phyloP scores from a whole-genome alignment of 768 basidiomycete species.

The Lactarius sp. region DNA sequence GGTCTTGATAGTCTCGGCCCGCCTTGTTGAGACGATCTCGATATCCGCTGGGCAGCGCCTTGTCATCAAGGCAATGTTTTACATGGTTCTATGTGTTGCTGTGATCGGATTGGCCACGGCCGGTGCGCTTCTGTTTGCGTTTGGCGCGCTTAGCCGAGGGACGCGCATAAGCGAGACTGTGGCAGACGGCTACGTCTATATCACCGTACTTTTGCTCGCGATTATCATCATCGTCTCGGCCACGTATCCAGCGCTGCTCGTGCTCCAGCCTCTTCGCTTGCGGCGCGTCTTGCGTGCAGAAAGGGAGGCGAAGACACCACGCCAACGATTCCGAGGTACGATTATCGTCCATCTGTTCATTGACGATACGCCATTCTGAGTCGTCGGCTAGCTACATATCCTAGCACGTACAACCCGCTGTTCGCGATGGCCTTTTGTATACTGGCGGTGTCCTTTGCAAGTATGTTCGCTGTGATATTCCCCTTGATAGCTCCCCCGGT shows the following conservation, averaged over 20 bases:
- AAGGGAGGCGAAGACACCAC: slow-evolving; percentile 61
- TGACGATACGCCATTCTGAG: background rate
- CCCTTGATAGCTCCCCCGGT: slow-evolving; percentile 72
- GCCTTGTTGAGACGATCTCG: slow-evolving; percentile 49
- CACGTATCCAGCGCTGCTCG: slow-evolving; percentile 61
- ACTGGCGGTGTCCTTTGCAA: slow-evolving; percentile 65
- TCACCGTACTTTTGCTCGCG: slow-evolving; percentile 54
- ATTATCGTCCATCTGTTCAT: background rate
- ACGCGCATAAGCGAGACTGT: slow-evolving; percentile 40
- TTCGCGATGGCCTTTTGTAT: slow-evolving; percentile 62
- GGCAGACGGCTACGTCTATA: slow-evolving; percentile 68
- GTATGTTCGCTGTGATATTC: slow-evolving; percentile 69
- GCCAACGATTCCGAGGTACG: slow-evolving; percentile 74
- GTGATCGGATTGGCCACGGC: slow-evolving; percentile 59
- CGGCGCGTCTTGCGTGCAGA: slow-evolving; percentile 53
- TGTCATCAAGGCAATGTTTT: slow-evolving; percentile 61
- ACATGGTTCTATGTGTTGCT: slow-evolving; percentile 47
- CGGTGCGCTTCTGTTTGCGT: slow-evolving; percentile 66
- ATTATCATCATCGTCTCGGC: slow-evolving; percentile 62
- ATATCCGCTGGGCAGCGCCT: slow-evolving; percentile 57
- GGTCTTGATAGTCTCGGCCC: slow-evolving; percentile 20
- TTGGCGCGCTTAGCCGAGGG: slow-evolving; percentile 49
- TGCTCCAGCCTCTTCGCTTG: slow-evolving; percentile 67
- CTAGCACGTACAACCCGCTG: slow-evolving; percentile 63
- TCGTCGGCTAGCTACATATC: slow-evolving; percentile 55